A percentile compares a stretch with the other conserved stretches of the same genome.
Conservation (phyloP, 495 filamentous ascomycete species). For the Clavariopsis aquatica region DNA sequence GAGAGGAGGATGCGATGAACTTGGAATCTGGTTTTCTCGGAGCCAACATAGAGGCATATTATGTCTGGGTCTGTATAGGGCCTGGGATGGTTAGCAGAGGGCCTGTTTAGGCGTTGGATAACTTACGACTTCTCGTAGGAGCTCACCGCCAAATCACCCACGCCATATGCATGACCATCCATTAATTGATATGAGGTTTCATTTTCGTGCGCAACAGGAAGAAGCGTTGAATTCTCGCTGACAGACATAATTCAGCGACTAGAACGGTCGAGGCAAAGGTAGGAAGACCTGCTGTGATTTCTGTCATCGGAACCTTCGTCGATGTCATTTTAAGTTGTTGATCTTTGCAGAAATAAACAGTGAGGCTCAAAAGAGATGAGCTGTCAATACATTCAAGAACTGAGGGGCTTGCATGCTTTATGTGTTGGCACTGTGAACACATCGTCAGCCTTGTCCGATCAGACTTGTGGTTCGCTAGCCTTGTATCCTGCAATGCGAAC, state of each 20-base stretch:
- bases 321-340: neutral
- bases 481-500: conserved; percentile 7
- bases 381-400: neutral
- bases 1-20: conserved; percentile 10
- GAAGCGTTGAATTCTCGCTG: neutral
- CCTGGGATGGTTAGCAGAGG: neutral
- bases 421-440: conserved; percentile 8
- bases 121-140: conserved; percentile 16
- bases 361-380: conserved; percentile 22
- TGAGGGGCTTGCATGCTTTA: conserved; percentile 12
- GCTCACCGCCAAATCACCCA: conserved; percentile 6
- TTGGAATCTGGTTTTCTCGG: conserved; percentile 2
- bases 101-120: neutral
- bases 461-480: conserved; percentile 17
- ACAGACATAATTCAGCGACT: conserved; percentile 1
- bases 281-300: neutral
- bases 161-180: neutral
- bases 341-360: neutral
- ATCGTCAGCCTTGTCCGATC: conserved; percentile 13
- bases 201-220: neutral
- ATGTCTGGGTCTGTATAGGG: conserved; percentile 7
- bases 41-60: conserved; percentile 8
- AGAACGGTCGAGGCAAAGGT: neutral
- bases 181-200: neutral
- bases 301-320: neutral